Conservation (phyloP, 768 basidiomycete species). For the Lactifluus piperatus region DNA sequence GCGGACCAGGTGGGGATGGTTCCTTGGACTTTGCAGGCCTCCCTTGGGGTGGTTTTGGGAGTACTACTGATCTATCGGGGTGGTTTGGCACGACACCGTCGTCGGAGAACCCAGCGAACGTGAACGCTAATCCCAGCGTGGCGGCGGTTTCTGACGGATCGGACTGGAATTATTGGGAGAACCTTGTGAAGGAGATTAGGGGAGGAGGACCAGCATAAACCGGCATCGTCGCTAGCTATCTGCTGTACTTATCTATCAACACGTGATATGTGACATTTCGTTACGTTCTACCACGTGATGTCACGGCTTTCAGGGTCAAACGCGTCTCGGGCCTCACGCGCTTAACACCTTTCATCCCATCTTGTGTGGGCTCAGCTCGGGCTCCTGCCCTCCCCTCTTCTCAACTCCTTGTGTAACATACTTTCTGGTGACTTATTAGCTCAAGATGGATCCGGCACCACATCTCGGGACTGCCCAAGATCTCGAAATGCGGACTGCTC, state of each 20-base stretch:
- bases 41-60: constrained; percentile 21
- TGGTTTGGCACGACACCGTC: constrained; percentile 17
- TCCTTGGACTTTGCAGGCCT: constrained; percentile 24
- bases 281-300: constrained; percentile 6
- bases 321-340: neutral
- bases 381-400: neutral
- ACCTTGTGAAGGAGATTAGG: constrained; percentile 21
- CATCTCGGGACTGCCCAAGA: constrained; percentile 43
- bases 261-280: neutral
- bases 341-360: constrained; percentile 1
- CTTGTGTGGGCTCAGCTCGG: constrained; percentile 1
- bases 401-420: neutral
- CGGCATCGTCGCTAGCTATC: too few relatives aligned
- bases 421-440: neutral
- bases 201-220: constrained; percentile 18
- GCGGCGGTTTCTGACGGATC: constrained; percentile 11
- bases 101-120: neutral
- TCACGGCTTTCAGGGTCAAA: constrained; percentile 14
- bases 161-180: constrained; percentile 21
- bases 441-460: constrained; percentile 37
- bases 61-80: constrained; percentile 17
- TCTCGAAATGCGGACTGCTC: constrained; percentile 61
- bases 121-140: neutral
- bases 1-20: constrained; percentile 28
- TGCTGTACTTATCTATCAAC: neutral